Conservation (phyloP, 257 asterid genomes). For the Jacaranda copaia region DNA sequence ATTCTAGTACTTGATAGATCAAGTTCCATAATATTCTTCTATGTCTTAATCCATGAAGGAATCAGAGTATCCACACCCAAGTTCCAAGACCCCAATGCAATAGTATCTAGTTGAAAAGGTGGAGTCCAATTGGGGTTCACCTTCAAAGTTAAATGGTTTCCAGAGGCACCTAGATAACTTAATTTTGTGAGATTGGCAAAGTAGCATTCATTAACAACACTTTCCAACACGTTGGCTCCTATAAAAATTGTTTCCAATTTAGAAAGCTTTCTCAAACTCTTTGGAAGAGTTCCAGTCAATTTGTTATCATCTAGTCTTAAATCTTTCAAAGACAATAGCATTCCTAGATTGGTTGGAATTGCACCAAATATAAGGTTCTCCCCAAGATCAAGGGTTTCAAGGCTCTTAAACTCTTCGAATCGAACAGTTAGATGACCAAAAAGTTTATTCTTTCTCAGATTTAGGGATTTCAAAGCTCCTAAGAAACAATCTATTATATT, state of each 20-base stretch:
- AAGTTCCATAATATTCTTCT: not conserved
- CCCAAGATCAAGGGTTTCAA: not conserved
- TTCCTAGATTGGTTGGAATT: conserved; percentile 36
- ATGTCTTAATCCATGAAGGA: not conserved
- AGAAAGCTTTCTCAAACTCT: conserved; percentile 33
- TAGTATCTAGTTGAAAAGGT: not conserved
- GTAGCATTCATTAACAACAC: conserved; percentile 33
- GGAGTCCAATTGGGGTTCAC: conserved; percentile 4
- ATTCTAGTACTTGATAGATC: conserved; percentile 38
- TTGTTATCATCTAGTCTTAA: conserved; percentile 7
- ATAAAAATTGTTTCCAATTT: not conserved
- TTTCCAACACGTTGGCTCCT: conserved; percentile 30
- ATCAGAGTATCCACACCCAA: not conserved
- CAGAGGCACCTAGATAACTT: not conserved
- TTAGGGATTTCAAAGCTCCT: not conserved
- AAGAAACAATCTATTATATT: conserved; percentile 28
- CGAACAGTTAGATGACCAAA: conserved; percentile 29
- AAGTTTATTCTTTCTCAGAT: not conserved
- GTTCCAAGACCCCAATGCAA: not conserved
- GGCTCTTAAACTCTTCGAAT: conserved; percentile 25
- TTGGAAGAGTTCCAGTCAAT: conserved; percentile 43
- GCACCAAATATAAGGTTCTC: conserved; percentile 26
- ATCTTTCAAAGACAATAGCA: not conserved
- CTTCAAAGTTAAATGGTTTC: conserved; percentile 27
- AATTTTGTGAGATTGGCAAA: conserved; percentile 39